These are phyloP conservation scores for Talaromyces adpressus DNA, from an alignment of 495 filamentous ascomycete species.

Conservation along the genomic window DNA sequence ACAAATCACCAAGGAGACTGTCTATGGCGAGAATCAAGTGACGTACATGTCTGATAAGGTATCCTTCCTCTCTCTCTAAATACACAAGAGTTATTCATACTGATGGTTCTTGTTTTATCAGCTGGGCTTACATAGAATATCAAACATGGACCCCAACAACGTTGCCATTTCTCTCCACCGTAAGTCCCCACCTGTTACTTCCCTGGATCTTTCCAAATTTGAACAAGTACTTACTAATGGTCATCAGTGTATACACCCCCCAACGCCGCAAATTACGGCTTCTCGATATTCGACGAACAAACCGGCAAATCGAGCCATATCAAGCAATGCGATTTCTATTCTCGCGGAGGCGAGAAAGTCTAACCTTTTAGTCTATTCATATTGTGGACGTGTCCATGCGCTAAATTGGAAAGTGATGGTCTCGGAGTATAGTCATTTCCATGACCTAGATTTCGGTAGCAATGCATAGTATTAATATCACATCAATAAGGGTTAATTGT, in stretches of 20 bases:
- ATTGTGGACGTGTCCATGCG: slow-evolving; percentile 8
- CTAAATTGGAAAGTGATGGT: neutral
- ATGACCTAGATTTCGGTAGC: neutral
- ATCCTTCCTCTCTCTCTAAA: neutral
- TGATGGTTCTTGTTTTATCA: slow-evolving; percentile 14
- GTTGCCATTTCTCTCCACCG: slow-evolving; percentile 80
- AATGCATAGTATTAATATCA: neutral
- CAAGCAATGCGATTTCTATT: slow-evolving; percentile 56
- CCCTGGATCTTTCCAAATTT: neutral
- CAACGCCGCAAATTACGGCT: slow-evolving; percentile 70
- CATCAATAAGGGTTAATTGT: neutral
- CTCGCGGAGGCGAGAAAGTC: slow-evolving; percentile 25
- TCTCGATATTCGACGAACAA: slow-evolving; percentile 60
- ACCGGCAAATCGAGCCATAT: slow-evolving; percentile 70
- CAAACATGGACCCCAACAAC: slow-evolving; percentile 61
- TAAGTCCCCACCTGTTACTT: slow-evolving; percentile 30
- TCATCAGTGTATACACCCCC: slow-evolving; percentile 77
- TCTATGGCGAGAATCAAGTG: slow-evolving; percentile 56
- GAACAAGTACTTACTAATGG: neutral
- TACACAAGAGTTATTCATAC: neutral
- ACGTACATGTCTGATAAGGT: slow-evolving; percentile 78
- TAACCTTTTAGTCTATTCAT: slow-evolving; percentile 7
- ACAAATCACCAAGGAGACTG: slow-evolving; percentile 32
- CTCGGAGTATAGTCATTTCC: slow-evolving; percentile 10
- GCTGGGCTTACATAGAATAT: slow-evolving; percentile 77